Evolutionary conservation across 306 rosid genomes (phyloP), one percentile per base, ranked within the genome.

Genomic region (Parietaria judaica): DNA sequence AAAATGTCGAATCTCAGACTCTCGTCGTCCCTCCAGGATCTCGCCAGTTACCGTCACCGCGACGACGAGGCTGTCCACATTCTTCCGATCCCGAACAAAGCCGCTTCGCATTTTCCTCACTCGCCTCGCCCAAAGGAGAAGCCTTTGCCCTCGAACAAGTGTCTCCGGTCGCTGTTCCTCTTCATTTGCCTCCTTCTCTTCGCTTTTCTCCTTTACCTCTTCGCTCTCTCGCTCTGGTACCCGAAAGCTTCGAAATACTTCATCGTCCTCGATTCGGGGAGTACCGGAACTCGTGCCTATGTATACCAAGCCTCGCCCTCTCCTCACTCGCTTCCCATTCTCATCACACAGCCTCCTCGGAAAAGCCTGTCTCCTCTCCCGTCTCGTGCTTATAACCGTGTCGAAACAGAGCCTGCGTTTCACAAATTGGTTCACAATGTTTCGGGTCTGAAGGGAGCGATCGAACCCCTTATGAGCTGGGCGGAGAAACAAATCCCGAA

Each of bases 361-460:
- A 79, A 64, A 59, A 86, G 65, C 66, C 69, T 63, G 31, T 73
- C 70, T 11, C 92, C 96, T 5, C 69, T 61, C 39, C 72, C 70
- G 8, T 95, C 96, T 6, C 94, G 96, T n/a, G 98, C 98, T 36
- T 92, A 92, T 34, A 76, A 92, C 74, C 71, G 98, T 65, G 78
- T 88, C 84, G 98, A 92, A 74, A 86, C 96, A 34, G 98, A 92
- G 62, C 98, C 98, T 1, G 98, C 96, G 37, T 73, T 92, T 45
- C 90, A 92, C 78, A 92, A 84, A 71, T 77, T 92, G 67, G 94
- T 84, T 8, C 75, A 70, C 58, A 82, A 92, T 68, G 61, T 70
- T 4, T 67, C 96, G 31, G 95, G 94, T 12, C 72, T 92, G 76
- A 76, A 57, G 47, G 67, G 64, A 58, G 95, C 88, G 6, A 71